Base-by-base conservation (phyloP, 345 rosid species). In the Capsella bursapastoris region DNA sequence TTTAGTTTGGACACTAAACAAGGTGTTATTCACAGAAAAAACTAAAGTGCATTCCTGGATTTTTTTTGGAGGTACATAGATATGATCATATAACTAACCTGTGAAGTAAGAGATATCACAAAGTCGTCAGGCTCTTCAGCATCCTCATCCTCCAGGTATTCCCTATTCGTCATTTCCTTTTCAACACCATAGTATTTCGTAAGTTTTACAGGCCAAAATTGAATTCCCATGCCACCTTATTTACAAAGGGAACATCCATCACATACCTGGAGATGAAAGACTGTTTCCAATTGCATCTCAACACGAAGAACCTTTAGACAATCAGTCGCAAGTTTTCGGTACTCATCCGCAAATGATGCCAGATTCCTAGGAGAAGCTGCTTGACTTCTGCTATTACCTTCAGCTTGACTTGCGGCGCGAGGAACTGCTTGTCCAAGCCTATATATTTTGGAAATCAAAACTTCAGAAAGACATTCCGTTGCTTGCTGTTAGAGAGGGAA, bases 121-220 rank as follows among this genome's bases (percentile, higher is more conserved):
- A 89, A 95, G 83, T 92, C 94, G 70, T 95, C 99, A 2, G 99
- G 99, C 84, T 95, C 99, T 82, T 95, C 98, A 6, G 97, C 90
- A 79, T 95, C 97, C 66, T 89, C 92, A 79, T 92, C 97, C 78
- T 92, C 99, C 73, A 89, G 66, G 82, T 95, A 95, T 50, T 90
- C 98, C 82, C 94, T 88, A 72, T 77, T 79, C 11, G 84, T 82
- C 99, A 92, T 92, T 84, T 92, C 94, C 99, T 95, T 81, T 83
- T 68, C 47, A 57, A 73, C 32, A 80, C 63, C 76, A 78, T 65
- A 64, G 75, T 65, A 28, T 68, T 67, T 55, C 16, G 61, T 73
- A 59, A 71, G 80, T 74, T 75, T 60, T 47, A 56, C 77, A 57
- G 63, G 72, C 34, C 56, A 71, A 12, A 4, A 25, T 22, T n/a